phyloP scores from a whole-genome alignment of 768 basidiomycete species.

The Thelephora ganbajun region DNA sequence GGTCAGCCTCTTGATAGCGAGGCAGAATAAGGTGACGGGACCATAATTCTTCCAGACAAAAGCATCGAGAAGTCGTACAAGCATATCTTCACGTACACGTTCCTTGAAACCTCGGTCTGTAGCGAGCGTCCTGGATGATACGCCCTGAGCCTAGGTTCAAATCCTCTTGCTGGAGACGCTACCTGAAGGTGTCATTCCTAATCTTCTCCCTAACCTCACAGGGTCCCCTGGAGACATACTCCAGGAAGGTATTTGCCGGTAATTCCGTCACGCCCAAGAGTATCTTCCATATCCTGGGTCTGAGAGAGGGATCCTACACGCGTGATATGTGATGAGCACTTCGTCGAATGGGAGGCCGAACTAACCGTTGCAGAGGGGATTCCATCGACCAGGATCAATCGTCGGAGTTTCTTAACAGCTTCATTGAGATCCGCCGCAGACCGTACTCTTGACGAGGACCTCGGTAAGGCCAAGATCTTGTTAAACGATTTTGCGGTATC shows the following conservation, averaged over 20 bases:
- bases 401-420: conserved; percentile 70
- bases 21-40: conserved; percentile 17
- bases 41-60: conserved; percentile 95
- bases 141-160: too few relatives aligned
- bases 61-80: conserved; percentile 90
- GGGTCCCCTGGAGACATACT: conserved; percentile 72
- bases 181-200: conserved; percentile 94
- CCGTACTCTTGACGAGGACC: conserved; percentile 47
- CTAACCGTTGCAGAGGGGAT: conserved; percentile 68
- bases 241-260: conserved; percentile 59
- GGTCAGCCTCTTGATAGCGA: not conserved
- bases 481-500: conserved; percentile 61
- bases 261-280: conserved; percentile 71
- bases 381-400: conserved; percentile 83
- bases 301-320: conserved; percentile 62
- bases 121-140: conserved; percentile 60
- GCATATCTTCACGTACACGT: conserved; percentile 92
- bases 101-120: conserved; percentile 98
- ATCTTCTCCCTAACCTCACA: conserved; percentile 87
- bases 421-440: conserved; percentile 60
- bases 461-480: conserved; percentile 65
- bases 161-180: conserved; percentile 5
- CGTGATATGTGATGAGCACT: not conserved
- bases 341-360: conserved; percentile 7
- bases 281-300: conserved; percentile 91